Conservation (phyloP, 1,284 basidiomycete species). For the Ustilago nuda region DNA sequence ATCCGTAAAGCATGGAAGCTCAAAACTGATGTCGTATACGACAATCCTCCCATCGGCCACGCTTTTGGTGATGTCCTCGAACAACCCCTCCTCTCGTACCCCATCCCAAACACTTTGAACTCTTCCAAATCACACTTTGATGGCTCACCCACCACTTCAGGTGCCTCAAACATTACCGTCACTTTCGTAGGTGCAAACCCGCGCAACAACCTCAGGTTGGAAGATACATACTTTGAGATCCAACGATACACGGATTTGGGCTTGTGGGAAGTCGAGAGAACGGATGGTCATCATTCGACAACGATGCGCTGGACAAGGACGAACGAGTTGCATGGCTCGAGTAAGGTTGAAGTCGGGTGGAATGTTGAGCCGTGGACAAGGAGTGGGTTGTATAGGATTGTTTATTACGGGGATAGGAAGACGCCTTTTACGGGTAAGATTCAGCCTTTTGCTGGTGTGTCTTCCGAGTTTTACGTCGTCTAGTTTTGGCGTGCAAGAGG, state of each 20-base stretch:
- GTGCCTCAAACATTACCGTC: conserved; percentile 74
- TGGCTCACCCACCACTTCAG: conserved; percentile 8
- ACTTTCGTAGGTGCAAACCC: conserved; percentile 83
- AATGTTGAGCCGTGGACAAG: conserved; percentile 72
- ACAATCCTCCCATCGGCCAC: conserved; percentile 71
- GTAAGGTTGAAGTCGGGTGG: conserved; percentile 48
- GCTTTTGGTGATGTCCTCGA: conserved; percentile 77
- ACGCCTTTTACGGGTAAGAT: conserved; percentile 71
- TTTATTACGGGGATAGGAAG: conserved; percentile 81
- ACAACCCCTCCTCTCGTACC: conserved; percentile 74
- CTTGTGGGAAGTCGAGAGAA: conserved; percentile 75
- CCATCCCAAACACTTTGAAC: conserved; percentile 73
- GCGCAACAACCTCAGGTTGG: conserved; percentile 81
- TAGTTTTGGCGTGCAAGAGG: neutral
- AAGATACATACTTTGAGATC: conserved; percentile 79
- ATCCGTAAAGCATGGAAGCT: conserved; percentile 75
- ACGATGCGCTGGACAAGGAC: conserved; percentile 76
- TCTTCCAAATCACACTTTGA: conserved; percentile 2
- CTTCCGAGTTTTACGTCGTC: conserved; percentile 42
- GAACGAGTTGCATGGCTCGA: conserved; percentile 42
- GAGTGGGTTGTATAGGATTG: conserved; percentile 76
- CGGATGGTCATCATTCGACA: conserved; percentile 84
- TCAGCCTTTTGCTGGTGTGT: conserved; percentile 17
- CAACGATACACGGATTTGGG: conserved; percentile 72
- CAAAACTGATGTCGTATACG: conserved; percentile 54